These are phyloP conservation scores for Moniliophthora roreri DNA, from an alignment of 1,284 basidiomycete species.

Conservation along the genomic window DNA sequence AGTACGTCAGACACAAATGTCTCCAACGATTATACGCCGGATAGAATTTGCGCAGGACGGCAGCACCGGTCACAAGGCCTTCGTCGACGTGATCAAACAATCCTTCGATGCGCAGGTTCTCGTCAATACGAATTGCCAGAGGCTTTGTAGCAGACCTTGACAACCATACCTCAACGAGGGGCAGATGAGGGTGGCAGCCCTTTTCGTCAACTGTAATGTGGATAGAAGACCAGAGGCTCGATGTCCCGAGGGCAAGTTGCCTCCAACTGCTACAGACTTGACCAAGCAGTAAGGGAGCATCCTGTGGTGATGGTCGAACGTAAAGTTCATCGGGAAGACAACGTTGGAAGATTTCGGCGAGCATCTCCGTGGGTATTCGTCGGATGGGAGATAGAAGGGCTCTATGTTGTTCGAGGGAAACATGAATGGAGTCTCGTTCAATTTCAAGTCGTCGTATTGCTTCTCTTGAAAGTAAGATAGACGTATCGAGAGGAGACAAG, in stretches of 20 bases:
- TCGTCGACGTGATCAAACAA: not conserved
- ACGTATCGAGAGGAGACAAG: not conserved
- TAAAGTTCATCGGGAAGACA: slow-evolving; percentile 10
- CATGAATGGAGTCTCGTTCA: not conserved
- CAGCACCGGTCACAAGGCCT: not conserved
- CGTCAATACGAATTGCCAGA: slow-evolving; percentile 11
- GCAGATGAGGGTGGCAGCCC: slow-evolving; percentile 5
- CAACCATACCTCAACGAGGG: slow-evolving; percentile 8
- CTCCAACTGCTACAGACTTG: slow-evolving; percentile 15
- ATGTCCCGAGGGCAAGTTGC: slow-evolving; percentile 6
- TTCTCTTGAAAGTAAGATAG: not conserved
- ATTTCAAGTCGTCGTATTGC: not conserved
- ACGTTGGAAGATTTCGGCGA: slow-evolving; percentile 12
- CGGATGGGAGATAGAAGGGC: slow-evolving; percentile 11
- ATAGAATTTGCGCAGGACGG: slow-evolving; percentile 2
- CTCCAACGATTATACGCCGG: slow-evolving; percentile 18
- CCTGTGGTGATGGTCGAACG: not conserved
- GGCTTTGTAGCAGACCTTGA: slow-evolving; percentile 9
- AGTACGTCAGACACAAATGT: slow-evolving; percentile 23
- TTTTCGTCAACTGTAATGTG: not conserved
- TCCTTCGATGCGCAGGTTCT: not conserved
- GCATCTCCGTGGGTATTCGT: slow-evolving; percentile 13
- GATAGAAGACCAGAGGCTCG: slow-evolving; percentile 14
- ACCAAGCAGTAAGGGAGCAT: slow-evolving; percentile 12
- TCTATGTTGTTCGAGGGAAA: not conserved